Evolutionary conservation across 768 basidiomycete genomes (phyloP).

Genomic region (Serpula lacrymans): DNA sequence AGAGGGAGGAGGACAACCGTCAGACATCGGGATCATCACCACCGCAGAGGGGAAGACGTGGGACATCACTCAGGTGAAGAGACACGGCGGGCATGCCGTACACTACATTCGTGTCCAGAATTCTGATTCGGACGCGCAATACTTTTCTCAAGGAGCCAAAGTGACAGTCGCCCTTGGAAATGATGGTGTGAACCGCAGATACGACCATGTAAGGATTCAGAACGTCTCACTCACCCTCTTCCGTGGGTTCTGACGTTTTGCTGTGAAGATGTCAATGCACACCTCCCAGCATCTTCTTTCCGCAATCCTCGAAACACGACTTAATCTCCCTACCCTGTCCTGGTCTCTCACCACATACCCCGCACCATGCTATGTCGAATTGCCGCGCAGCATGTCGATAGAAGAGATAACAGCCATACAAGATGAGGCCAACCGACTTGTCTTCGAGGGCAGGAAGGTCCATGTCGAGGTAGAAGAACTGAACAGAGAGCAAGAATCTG

Average conservation of each 20-base stretch:
- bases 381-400: slow-evolving; percentile 61
- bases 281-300: slow-evolving; percentile 83
- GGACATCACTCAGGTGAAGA: slow-evolving; percentile 62
- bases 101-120: slow-evolving; percentile 58
- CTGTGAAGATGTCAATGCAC: slow-evolving; percentile 72
- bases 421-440: slow-evolving; percentile 59
- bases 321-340: slow-evolving; percentile 68
- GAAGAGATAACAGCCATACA: slow-evolving; percentile 66
- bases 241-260: background rate
- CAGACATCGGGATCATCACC: slow-evolving; percentile 62
- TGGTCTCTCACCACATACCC: slow-evolving; percentile 78
- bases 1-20: slow-evolving; percentile 80
- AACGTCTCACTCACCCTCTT: background rate
- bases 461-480: slow-evolving; percentile 76
- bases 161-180: slow-evolving; percentile 55
- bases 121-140: slow-evolving; percentile 38
- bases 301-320: slow-evolving; percentile 64
- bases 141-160: slow-evolving; percentile 47
- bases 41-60: slow-evolving; percentile 43
- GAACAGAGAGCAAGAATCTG: slow-evolving; percentile 32
- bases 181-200: slow-evolving; percentile 59
- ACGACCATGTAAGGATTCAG: slow-evolving; percentile 60
- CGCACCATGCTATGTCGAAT: slow-evolving; percentile 71
- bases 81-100: slow-evolving; percentile 70
- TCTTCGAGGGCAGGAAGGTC: slow-evolving; percentile 65